A percentile compares a stretch with the other conserved stretches of the same genome.
Evolutionary conservation across 257 asterid genomes (phyloP).

Genomic region (Nyctanthes arbortristis): DNA sequence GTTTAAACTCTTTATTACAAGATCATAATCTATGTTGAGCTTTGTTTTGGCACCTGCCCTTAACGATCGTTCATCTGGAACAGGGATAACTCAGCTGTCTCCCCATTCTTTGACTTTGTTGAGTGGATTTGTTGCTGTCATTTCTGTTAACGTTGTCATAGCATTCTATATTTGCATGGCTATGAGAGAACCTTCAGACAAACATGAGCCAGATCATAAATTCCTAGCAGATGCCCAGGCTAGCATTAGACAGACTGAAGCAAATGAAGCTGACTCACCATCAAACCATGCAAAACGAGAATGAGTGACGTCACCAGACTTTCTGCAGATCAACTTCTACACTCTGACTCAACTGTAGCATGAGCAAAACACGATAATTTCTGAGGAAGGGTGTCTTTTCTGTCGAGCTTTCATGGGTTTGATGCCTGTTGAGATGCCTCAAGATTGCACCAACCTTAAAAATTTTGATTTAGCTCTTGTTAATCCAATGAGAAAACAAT

Average conservation of each 20-base stretch:
- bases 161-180: conserved; percentile 70
- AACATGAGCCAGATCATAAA: conserved; percentile 74
- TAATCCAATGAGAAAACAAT: too few relatives aligned
- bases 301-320: conserved; percentile 9
- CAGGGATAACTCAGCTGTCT: conserved; percentile 62
- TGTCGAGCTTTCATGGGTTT: too few relatives aligned
- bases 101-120: conserved; percentile 58
- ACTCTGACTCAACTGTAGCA: too few relatives aligned
- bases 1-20: neutral
- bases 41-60: neutral
- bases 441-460: too few relatives aligned
- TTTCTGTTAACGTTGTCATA: conserved; percentile 79
- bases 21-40: too few relatives aligned
- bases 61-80: conserved; percentile 19
- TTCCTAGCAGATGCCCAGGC: conserved; percentile 71
- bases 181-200: conserved; percentile 78
- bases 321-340: neutral
- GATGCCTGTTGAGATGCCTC: too few relatives aligned
- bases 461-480: too few relatives aligned
- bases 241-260: conserved; percentile 44
- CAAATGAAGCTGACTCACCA: conserved; percentile 28
- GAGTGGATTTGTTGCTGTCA: conserved; percentile 83
- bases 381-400: too few relatives aligned
- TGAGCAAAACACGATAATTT: too few relatives aligned
- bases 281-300: conserved; percentile 45